Evolutionary conservation across 2,329 filamentous ascomycete genomes (phyloP).

Genomic region (Lizonia empirigonia): DNA sequence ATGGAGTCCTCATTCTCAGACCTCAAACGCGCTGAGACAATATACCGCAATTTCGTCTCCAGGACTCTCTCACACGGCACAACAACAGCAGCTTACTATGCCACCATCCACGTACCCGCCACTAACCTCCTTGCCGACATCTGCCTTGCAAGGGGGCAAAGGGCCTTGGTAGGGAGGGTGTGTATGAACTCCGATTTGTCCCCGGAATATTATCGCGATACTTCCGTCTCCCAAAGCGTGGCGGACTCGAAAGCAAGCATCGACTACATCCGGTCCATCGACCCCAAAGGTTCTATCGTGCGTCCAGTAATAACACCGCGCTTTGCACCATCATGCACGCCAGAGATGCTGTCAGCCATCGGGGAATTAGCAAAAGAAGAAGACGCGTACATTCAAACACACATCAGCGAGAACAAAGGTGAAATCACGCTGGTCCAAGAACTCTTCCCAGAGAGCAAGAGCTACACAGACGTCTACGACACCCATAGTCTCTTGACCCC

Average conservation of each 20-base stretch:
- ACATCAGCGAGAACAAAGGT: conserved; percentile 80
- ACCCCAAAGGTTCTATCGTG: conserved; percentile 69
- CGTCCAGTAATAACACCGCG: conserved; percentile 78
- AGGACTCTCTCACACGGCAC: conserved; percentile 88
- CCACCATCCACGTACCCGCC: conserved; percentile 81
- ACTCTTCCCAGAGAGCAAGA: conserved; percentile 67
- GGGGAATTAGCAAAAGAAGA: conserved; percentile 68
- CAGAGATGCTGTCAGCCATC: conserved; percentile 64
- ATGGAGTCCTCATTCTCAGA: conserved; percentile 78
- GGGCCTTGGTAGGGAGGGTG: conserved; percentile 89
- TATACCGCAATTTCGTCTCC: conserved; percentile 79
- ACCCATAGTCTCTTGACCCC: conserved; percentile 68
- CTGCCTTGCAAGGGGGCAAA: conserved; percentile 78
- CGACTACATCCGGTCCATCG: conserved; percentile 67
- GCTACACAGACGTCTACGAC: conserved; percentile 84
- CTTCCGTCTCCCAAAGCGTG: conserved; percentile 66
- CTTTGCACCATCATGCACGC: conserved; percentile 63
- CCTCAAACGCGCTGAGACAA: conserved; percentile 65
- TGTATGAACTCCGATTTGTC: conserved; percentile 83
- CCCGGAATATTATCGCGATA: conserved; percentile 81
- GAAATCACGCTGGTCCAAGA: conserved; percentile 74
- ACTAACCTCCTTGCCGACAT: conserved; percentile 92
- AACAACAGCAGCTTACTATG: conserved; percentile 93
- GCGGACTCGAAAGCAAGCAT: conserved; percentile 52
- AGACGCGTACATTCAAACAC: conserved; percentile 78